Evolutionary conservation across 164 flowering plant genomes (phyloP), one percentile per base, ranked within the genome.

Genomic region (Stephania yunnanensis): DNA sequence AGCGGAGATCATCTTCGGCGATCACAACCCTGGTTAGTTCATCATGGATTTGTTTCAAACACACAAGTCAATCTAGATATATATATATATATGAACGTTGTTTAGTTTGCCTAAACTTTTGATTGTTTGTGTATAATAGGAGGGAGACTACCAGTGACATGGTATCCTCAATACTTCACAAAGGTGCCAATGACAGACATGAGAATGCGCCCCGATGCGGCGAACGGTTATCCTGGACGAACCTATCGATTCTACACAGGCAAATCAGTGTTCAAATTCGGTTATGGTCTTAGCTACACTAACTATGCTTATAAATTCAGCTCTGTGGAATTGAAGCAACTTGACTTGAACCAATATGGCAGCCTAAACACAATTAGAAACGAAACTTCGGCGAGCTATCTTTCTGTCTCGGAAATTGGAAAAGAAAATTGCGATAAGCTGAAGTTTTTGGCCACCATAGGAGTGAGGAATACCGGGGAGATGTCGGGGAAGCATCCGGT

Each of bases 181-280:
- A 84, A 82, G 74, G 79, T 92, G 50, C 89, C 97, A 53, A 93
- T 95, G 99, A 93, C 95, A 52, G 92, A 89, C 78, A 95, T 95
- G 99, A 85, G 90, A 77, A 92, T 95, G 98, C 78, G 97, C 46
- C 76, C 97, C 7, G 83, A 90, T 4, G 78, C 81, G 42, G 76
- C 83, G 1, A 70, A 84, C 5, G 88, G 89, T 48, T 93, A 92
- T 71, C 99, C 98, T 0, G 99, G 99, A 0, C 83, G 97, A 5
- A 95, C 98, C 7, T 92, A 92, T 82, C 78, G 93, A 71, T 95
- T 95, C 83, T 95, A 93, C 83, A 68, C 46, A 20, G 98, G 99
- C 46, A 71, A 58, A 55, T 74, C 70, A 22, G 93, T 93, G 20
- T 93, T 79, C 75, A 75, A 83, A 69, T 95, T 91, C 44, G 99